These are phyloP conservation scores for Hymenoscyphus salicellus DNA, from an alignment of 2,329 filamentous ascomycete species.

Conservation along the genomic window DNA sequence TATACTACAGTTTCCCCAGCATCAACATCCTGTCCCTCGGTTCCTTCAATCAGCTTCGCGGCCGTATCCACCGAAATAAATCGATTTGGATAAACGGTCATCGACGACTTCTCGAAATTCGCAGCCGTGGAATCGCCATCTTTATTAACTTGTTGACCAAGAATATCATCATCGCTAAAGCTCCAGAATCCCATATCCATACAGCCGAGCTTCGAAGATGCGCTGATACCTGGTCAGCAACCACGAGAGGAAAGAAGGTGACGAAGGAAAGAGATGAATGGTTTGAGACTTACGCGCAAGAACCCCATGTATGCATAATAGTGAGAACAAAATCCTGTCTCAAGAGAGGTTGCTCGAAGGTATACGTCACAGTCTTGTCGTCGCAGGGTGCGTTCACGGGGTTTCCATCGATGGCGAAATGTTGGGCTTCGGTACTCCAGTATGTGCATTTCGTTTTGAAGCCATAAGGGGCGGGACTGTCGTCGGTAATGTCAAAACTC, in stretches of 20 bases:
- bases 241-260: not conserved
- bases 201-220: not conserved
- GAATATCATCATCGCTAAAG: not conserved
- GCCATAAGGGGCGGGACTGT: constrained; percentile 4
- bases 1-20: not conserved
- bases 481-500: constrained; percentile 3
- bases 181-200: not conserved
- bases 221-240: not conserved
- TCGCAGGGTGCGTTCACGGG: not conserved
- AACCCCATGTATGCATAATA: not conserved
- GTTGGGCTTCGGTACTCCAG: not conserved
- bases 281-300: constrained; percentile 38
- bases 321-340: not conserved
- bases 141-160: not conserved
- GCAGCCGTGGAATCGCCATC: not conserved
- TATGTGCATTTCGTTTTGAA: constrained; percentile 5
- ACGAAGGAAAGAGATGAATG: not conserved
- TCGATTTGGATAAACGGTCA: not conserved
- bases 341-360: not conserved
- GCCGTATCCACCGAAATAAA: not conserved
- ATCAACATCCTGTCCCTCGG: not conserved
- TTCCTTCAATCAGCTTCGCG: not conserved
- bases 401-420: not conserved
- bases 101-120: not conserved
- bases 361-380: not conserved